A percentile compares a stretch with the other conserved stretches of the same genome.
These are phyloP conservation scores for Solanum ahanhuiri DNA, from an alignment of 257 asterid genomes.

Conservation along the genomic window DNA sequence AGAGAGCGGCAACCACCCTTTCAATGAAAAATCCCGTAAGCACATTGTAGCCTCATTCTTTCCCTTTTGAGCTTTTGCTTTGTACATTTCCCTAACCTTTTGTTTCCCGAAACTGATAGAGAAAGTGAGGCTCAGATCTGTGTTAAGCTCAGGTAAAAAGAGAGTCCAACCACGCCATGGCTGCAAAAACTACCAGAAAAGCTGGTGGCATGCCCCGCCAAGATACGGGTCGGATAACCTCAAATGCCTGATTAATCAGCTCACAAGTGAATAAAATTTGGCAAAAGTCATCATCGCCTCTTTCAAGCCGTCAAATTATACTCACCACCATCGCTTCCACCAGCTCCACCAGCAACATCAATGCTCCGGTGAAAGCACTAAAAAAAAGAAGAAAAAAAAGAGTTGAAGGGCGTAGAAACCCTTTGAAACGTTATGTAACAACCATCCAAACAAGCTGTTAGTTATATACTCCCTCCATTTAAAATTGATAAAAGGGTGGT, in stretches of 20 bases:
- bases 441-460: not conserved
- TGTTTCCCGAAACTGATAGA: not conserved
- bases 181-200: slow-evolving; percentile 8
- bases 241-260: not conserved
- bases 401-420: not conserved
- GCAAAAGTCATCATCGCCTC: not conserved
- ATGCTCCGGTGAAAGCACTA: not conserved
- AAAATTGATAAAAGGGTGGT: not conserved
- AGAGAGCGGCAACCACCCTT: slow-evolving; percentile 51
- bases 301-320: not conserved
- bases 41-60: not conserved
- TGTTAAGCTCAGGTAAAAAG: not conserved
- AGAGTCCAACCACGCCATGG: slow-evolving; percentile 3
- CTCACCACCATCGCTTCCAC: not conserved
- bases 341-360: not conserved
- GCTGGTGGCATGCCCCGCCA: slow-evolving; percentile 30
- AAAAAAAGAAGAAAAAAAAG: not conserved
- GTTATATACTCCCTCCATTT: not conserved
- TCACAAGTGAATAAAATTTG: not conserved
- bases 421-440: not conserved
- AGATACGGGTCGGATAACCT: slow-evolving; percentile 24
- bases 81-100: not conserved
- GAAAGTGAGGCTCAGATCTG: not conserved
- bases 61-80: not conserved
- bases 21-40: not conserved